These are phyloP conservation scores for Yarrowia hollandica DNA, from an alignment of 805 yeast genomes.

Conservation along the genomic window DNA sequence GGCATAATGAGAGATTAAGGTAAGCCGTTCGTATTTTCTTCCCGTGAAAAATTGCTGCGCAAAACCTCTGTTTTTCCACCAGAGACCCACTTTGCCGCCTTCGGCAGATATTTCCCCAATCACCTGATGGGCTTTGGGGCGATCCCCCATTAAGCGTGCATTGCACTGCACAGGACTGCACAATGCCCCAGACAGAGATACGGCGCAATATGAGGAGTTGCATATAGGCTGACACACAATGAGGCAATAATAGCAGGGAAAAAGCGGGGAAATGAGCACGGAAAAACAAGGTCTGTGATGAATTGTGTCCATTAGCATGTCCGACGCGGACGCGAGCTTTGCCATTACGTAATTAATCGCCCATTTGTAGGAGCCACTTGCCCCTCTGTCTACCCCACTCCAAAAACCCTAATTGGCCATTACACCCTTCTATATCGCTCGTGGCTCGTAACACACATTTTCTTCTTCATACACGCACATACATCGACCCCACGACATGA, in stretches of 20 bases:
- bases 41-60: not conserved
- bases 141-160: constrained; percentile 4
- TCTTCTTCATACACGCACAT: not conserved
- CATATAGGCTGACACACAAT: not conserved
- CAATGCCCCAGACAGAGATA: constrained; percentile 15
- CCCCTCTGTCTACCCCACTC: not conserved
- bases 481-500: not conserved
- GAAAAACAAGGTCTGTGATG: not conserved
- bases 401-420: not conserved
- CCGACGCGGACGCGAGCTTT: not conserved
- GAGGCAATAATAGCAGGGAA: not conserved
- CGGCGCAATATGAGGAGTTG: not conserved
- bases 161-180: constrained; percentile 22
- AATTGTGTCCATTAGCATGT: not conserved
- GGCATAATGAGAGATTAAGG: not conserved
- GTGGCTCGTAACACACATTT: not conserved
- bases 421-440: not conserved
- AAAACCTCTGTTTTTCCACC: not conserved
- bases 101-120: not conserved
- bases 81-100: not conserved
- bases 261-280: not conserved
- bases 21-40: not conserved
- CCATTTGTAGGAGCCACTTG: too few relatives aligned
- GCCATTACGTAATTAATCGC: not conserved
- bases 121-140: not conserved